A percentile compares a stretch with the other conserved stretches of the same genome.
Conservation (phyloP, 257 asterid species). For the Galeopsis tetrahit region DNA sequence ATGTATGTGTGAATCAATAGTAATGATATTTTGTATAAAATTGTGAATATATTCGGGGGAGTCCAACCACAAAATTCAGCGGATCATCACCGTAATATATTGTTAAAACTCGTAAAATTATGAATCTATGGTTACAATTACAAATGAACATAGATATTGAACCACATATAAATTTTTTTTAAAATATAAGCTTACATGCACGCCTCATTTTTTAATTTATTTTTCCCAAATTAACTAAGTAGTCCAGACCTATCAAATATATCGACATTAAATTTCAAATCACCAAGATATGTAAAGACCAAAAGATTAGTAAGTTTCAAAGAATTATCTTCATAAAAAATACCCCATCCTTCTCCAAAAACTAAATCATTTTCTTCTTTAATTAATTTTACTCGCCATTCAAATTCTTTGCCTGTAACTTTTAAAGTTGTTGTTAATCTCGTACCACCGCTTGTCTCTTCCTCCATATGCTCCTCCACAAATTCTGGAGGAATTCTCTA, state of each 20-base stretch:
- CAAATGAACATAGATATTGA: background rate
- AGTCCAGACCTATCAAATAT: conserved; percentile 15
- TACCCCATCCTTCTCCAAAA: conserved; percentile 38
- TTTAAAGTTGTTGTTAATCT: conserved; percentile 1
- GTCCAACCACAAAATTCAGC: no score
- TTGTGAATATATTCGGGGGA: no score
- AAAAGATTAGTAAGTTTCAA: conserved; percentile 27
- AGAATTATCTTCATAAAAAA: conserved; percentile 25
- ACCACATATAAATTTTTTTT: background rate
- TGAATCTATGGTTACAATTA: background rate
- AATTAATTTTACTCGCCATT: conserved; percentile 26
- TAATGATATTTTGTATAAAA: no score
- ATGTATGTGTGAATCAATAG: no score
- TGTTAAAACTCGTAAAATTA: background rate
- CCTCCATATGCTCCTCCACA: conserved; percentile 17
- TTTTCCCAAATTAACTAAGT: background rate
- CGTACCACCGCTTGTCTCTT: background rate
- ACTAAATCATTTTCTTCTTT: background rate
- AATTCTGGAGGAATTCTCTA: conserved; percentile 34
- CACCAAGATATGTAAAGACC: conserved; percentile 28
- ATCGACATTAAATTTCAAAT: conserved; percentile 30
- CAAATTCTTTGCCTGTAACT: background rate
- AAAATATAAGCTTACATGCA: background rate
- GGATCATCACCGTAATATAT: no score
- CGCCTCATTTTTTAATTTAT: background rate